Evolutionary conservation across 2,329 filamentous ascomycete genomes (phyloP), one percentile per base, ranked within the genome.

Genomic region (Pseudodiploospora longispora): DNA sequence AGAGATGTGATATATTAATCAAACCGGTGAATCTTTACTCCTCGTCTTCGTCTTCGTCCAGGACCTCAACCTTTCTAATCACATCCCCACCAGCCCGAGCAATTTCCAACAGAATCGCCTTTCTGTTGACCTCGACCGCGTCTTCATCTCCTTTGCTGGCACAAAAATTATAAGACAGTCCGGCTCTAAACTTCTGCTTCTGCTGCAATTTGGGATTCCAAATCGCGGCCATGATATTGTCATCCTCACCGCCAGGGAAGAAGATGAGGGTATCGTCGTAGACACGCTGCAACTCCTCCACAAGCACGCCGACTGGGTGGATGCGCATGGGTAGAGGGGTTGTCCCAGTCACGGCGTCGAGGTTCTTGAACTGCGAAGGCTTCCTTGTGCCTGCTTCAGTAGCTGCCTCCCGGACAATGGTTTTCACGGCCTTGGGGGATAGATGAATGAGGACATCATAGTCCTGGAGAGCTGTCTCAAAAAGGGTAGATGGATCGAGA

Each of bases 401-500:
- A 41, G 63, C 61, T 33, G 61, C 59, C 39, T 68, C 66, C 54
- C 64, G 59, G 54, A 64, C 46, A 29, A 71, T 56, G 50, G 59
- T 50, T 56, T 69, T 69, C 37, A 76, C 59, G 40, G 68, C 68
- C 52, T 76, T 80, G 30, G 72, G 52, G 10, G 78, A 76, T 19
- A 97, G 69, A 57, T 83, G 78, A 43, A 98, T 70, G n/a, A 91
- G 68, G 50, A 97, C 83, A 60, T 97, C 88, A 62, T 90, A 98
- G 52, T 95, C 89, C 7, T 65, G 64, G 5, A 87, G 70, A 0
- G 83, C 78, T 3, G 84, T 73, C n/a, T 76, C 70, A 66, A 97
- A 97, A 6, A 97, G 72, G 28, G 52, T 47, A 3, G 52, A 34
- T 3, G 61, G 54, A 39, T 82, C 69, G 42, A 87, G 62, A 9